Percentiles rank a stretch among this genome's conserved stretches.
These are phyloP conservation scores for Ambrosiella xylebori DNA, from an alignment of 2,329 filamentous ascomycete genomes.

Conservation along the genomic window DNA sequence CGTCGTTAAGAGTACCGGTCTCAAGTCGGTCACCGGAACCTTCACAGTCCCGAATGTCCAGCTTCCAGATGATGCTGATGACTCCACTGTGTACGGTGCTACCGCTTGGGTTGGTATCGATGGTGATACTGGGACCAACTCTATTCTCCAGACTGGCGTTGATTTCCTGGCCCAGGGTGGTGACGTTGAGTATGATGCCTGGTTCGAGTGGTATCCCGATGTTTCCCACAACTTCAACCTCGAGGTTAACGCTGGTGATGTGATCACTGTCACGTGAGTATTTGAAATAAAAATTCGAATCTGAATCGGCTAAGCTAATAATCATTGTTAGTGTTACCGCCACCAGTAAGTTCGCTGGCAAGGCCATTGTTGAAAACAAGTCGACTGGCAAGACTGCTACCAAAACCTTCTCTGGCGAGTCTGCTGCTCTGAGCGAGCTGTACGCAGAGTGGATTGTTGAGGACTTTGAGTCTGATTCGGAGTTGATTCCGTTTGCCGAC, in stretches of 20 bases:
- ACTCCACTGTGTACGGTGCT: constrained; percentile 14
- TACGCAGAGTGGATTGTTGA: constrained; percentile 50
- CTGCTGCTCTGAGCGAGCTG: constrained; percentile 29
- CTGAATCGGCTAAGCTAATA: background rate
- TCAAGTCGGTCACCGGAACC: constrained; percentile 18
- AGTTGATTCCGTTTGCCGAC: constrained; percentile 18
- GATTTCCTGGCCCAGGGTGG: constrained; percentile 21
- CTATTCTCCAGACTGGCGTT: constrained; percentile 27
- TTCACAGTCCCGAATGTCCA: constrained; percentile 16
- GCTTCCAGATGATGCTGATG: background rate
- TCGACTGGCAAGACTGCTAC: constrained; percentile 33
- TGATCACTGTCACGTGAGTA: constrained; percentile 18
- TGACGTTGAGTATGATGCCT: constrained; percentile 23
- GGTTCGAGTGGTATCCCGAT: constrained; percentile 31
- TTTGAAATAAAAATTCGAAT: too few species aligned
- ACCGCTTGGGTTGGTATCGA: constrained; percentile 32
- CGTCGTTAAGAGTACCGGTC: constrained; percentile 17
- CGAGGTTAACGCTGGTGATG: constrained; percentile 18
- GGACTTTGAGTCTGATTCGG: constrained; percentile 18
- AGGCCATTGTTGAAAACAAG: constrained; percentile 26
- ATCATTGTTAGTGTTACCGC: constrained; percentile 13
- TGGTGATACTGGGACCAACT: constrained; percentile 25
- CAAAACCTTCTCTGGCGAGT: constrained; percentile 31
- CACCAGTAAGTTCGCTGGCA: constrained; percentile 15
- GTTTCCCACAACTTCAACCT: constrained; percentile 24